phyloP scores from a whole-genome alignment of 1,284 basidiomycete species.

The Malassezia cuniculi region DNA sequence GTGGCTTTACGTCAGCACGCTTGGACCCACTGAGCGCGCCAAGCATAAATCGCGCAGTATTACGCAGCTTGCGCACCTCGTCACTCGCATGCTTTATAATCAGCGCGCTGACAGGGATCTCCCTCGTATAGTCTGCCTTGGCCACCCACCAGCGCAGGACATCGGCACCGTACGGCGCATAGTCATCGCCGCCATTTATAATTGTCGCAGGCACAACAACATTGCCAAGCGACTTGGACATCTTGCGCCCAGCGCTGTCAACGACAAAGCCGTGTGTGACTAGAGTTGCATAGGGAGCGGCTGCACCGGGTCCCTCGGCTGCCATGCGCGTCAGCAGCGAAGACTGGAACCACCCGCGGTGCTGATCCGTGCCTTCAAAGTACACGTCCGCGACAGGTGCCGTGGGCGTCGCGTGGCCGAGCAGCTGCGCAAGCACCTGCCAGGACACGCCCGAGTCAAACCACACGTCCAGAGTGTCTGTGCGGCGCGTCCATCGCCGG shows the following conservation, averaged over 20 bases:
- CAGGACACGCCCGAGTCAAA: constrained; percentile 95
- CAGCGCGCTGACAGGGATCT: constrained; percentile 70
- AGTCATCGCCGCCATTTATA: constrained; percentile 58
- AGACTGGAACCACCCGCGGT: constrained; percentile 98
- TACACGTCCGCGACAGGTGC: constrained; percentile 67
- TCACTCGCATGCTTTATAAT: constrained; percentile 67
- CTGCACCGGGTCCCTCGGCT: constrained; percentile 22
- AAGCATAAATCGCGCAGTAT: constrained; percentile 75
- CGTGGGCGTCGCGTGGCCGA: constrained; percentile 25
- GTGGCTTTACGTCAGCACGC: not conserved
- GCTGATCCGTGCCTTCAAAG: constrained; percentile 91
- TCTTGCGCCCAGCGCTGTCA: constrained; percentile 81
- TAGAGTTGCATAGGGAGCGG: constrained; percentile 61
- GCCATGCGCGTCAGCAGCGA: constrained; percentile 73
- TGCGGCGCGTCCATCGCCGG: not conserved
- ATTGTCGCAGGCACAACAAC: constrained; percentile 72
- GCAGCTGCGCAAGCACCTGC: constrained; percentile 52
- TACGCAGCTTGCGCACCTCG: constrained; percentile 70
- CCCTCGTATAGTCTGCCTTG: constrained; percentile 75
- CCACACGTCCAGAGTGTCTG: constrained; percentile 97
- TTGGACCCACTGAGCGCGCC: constrained; percentile 51
- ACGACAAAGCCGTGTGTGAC: constrained; percentile 96
- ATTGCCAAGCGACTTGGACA: constrained; percentile 96
- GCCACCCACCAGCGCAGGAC: constrained; percentile 82
- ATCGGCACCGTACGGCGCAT: constrained; percentile 73